Evolutionary conservation across 352 stramenopile species (phyloP).

Genomic region (Peronospora farinosa): DNA sequence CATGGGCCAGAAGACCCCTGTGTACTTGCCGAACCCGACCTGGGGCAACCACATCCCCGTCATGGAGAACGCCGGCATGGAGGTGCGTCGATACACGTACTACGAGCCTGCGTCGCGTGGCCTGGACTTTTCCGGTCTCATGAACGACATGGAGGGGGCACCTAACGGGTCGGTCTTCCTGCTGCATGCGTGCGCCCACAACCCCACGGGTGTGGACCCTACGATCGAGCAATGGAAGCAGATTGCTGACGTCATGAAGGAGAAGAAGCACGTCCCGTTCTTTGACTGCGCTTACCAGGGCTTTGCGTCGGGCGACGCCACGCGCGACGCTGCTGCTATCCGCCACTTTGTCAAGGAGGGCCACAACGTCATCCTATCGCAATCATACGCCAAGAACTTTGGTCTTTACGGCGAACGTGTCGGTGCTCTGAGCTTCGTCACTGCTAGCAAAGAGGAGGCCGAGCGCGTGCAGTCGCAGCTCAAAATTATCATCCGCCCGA

Average conservation of each 20-base stretch:
- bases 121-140: conserved; percentile 91
- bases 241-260: conserved; percentile 93
- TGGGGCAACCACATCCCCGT: conserved; percentile 99
- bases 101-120: conserved; percentile 79
- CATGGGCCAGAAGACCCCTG: conserved; percentile 74
- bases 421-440: conserved; percentile 94
- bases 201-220: conserved; percentile 97
- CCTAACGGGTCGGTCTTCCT: conserved; percentile 93
- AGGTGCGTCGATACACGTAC: conserved; percentile 80
- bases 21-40: conserved; percentile 98
- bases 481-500: conserved; percentile 98
- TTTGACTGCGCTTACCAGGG: conserved; percentile 99
- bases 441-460: conserved; percentile 90
- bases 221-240: conserved; percentile 96
- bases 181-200: conserved; percentile 98
- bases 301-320: conserved; percentile 96
- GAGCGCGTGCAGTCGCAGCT: conserved; percentile 94
- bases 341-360: conserved; percentile 98
- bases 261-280: conserved; percentile 94
- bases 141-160: conserved; percentile 92
- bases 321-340: conserved; percentile 92
- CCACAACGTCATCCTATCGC: conserved; percentile 94
- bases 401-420: conserved; percentile 99
- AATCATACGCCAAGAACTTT: conserved; percentile 99
- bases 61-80: conserved; percentile 81